These are phyloP conservation scores for Aspergillus chevalieri DNA, from an alignment of 2,329 filamentous ascomycete genomes.

Conservation along the genomic window DNA sequence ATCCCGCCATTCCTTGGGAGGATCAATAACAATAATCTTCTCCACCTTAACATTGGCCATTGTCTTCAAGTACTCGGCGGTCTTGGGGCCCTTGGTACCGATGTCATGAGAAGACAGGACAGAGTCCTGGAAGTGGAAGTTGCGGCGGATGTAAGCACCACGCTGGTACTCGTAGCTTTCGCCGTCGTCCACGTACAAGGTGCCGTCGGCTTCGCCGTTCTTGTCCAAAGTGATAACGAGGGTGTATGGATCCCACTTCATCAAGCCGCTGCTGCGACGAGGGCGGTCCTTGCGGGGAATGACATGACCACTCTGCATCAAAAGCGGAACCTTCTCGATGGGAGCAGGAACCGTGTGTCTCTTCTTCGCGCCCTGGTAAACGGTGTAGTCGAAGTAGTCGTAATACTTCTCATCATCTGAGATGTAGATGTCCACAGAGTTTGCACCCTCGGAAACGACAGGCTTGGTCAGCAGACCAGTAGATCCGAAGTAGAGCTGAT, in stretches of 20 bases:
- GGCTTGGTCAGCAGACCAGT: slow-evolving; percentile 92
- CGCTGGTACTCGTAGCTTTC: slow-evolving; percentile 83
- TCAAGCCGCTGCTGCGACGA: slow-evolving; percentile 75
- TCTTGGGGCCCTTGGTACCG: slow-evolving; percentile 55
- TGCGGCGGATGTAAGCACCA: slow-evolving; percentile 82
- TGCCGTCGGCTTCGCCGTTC: slow-evolving; percentile 67
- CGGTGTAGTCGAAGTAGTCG: slow-evolving; percentile 85
- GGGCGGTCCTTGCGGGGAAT: slow-evolving; percentile 84
- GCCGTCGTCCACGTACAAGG: slow-evolving; percentile 87
- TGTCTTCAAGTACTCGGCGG: slow-evolving; percentile 67
- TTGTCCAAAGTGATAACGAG: slow-evolving; percentile 69
- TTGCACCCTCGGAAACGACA: slow-evolving; percentile 69
- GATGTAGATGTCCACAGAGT: slow-evolving; percentile 73
- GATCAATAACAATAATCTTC: slow-evolving; percentile 76
- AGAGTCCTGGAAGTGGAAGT: slow-evolving; percentile 60
- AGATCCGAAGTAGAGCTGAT: slow-evolving; percentile 85
- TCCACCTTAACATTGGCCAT: slow-evolving; percentile 77
- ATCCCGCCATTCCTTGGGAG: slow-evolving; percentile 63
- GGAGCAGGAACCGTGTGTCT: slow-evolving; percentile 66
- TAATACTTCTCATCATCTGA: slow-evolving; percentile 87
- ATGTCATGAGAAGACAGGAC: slow-evolving; percentile 66
- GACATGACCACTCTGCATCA: slow-evolving; percentile 91
- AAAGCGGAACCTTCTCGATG: slow-evolving; percentile 76
- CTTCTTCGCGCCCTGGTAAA: slow-evolving; percentile 66
- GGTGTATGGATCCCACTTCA: slow-evolving; percentile 94